Percentiles rank a stretch among this genome's conserved stretches.
phyloP scores from a whole-genome alignment of 192 early-diverging fungal genomes.

The Cladochytrium replicatum region DNA sequence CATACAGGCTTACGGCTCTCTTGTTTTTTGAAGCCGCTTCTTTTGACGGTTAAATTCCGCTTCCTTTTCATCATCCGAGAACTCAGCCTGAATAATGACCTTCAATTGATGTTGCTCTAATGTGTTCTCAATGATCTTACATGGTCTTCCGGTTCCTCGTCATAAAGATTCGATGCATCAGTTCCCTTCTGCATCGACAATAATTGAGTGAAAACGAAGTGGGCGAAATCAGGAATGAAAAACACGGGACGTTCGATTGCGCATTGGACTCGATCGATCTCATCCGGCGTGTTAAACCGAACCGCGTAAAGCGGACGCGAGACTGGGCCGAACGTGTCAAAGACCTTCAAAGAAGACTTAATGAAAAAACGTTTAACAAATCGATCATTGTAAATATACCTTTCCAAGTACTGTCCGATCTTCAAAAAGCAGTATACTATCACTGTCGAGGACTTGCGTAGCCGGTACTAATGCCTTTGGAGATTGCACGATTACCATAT shows the following conservation, averaged over 20 bases:
- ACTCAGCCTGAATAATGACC: conserved; percentile 82
- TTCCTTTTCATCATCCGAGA: conserved; percentile 93
- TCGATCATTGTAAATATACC: not conserved
- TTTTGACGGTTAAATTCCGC: conserved; percentile 35
- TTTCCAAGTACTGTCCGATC: conserved; percentile 34
- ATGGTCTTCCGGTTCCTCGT: conserved; percentile 77
- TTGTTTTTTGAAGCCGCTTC: conserved; percentile 25
- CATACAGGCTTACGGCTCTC: conserved; percentile 22
- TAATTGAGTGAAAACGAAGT: conserved; percentile 53
- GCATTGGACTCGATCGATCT: conserved; percentile 42
- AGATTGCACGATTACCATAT: conserved; percentile 60
- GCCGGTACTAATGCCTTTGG: conserved; percentile 23
- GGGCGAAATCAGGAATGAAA: conserved; percentile 48
- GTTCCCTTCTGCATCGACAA: conserved; percentile 65
- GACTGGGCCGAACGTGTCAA: conserved; percentile 92
- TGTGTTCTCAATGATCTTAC: conserved; percentile 17
- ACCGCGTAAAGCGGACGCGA: conserved; percentile 71
- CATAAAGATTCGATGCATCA: conserved; percentile 86
- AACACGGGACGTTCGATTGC: conserved; percentile 39
- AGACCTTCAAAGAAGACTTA: conserved; percentile 33
- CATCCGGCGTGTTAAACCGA: conserved; percentile 52
- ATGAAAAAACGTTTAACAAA: conserved; percentile 4
- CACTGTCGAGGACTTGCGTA: conserved; percentile 62
- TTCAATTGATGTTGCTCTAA: conserved; percentile 10
- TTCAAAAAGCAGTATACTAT: conserved; percentile 55